Evolutionary conservation across 1,284 basidiomycete genomes (phyloP).

Genomic region (Irpex lacteus): DNA sequence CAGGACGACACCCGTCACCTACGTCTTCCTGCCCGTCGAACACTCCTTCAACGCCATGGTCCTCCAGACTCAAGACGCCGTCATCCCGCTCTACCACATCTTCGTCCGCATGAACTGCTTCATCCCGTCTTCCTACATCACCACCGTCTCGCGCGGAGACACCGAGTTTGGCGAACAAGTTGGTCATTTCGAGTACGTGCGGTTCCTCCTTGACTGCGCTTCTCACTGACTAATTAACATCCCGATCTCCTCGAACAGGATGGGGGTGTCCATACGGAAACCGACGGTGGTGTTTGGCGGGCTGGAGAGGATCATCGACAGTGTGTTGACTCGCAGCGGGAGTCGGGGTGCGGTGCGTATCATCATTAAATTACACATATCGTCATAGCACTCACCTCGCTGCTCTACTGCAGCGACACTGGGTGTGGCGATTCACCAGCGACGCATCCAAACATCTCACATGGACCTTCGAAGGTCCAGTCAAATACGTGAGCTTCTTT

Average conservation of each 20-base stretch:
- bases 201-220: neutral
- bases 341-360: constrained; percentile 19
- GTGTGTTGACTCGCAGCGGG: constrained; percentile 20
- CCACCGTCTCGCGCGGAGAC: constrained; percentile 32
- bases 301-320: constrained; percentile 20
- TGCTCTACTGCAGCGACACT: constrained; percentile 19
- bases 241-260: constrained; percentile 13
- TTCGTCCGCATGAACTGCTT: constrained; percentile 37
- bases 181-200: constrained; percentile 38
- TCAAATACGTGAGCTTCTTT: constrained; percentile 21
- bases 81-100: constrained; percentile 35
- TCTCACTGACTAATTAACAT: too few relatives aligned
- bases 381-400: neutral
- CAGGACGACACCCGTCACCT: constrained; percentile 16
- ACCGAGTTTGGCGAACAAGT: constrained; percentile 31
- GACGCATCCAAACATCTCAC: constrained; percentile 18
- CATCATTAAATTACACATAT: constrained; percentile 15
- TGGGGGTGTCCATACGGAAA: constrained; percentile 25
- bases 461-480: constrained; percentile 26
- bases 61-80: constrained; percentile 24
- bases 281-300: constrained; percentile 22
- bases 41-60: constrained; percentile 31
- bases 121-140: constrained; percentile 37
- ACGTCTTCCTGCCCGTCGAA: constrained; percentile 28
- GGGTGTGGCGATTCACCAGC: constrained; percentile 25